phyloP scores from a whole-genome alignment of 2,329 filamentous ascomycete species.

The Aspergillus uvarum region DNA sequence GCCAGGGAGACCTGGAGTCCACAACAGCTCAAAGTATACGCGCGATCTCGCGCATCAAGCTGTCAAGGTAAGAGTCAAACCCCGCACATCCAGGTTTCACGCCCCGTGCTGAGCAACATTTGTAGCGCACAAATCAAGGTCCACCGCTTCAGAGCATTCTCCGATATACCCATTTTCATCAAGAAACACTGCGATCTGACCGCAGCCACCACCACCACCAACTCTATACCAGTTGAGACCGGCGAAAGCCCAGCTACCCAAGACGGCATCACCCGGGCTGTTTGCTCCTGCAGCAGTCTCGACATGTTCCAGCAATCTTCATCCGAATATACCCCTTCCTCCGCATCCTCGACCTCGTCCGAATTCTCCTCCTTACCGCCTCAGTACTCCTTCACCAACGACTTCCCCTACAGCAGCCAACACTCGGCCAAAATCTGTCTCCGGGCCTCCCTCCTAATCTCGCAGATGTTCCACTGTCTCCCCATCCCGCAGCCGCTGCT shows the following conservation, averaged over 20 bases:
- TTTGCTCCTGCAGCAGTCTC: conserved; percentile 35
- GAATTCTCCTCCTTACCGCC: conserved; percentile 29
- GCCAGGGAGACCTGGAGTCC: conserved; percentile 33
- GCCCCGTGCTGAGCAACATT: conserved; percentile 9
- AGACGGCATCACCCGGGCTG: conserved; percentile 28
- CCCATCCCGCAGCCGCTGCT: conserved; percentile 37
- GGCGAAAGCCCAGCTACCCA: conserved; percentile 14
- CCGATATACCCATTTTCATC: conserved; percentile 47
- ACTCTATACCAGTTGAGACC: conserved; percentile 7
- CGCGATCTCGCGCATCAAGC: conserved; percentile 45
- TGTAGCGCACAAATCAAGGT: conserved; percentile 47
- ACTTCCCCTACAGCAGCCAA: conserved; percentile 43
- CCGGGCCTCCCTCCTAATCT: conserved; percentile 41
- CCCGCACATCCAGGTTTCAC: not conserved
- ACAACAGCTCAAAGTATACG: conserved; percentile 42
- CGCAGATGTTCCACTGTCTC: conserved; percentile 42
- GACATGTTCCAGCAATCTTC: conserved; percentile 30
- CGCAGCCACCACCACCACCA: conserved; percentile 25
- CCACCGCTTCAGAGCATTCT: conserved; percentile 49
- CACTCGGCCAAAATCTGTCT: conserved; percentile 45
- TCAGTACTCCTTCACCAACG: conserved; percentile 32
- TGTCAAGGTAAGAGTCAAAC: conserved; percentile 37
- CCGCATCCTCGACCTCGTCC: conserved; percentile 33
- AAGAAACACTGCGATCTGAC: conserved; percentile 48
- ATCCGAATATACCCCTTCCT: conserved; percentile 35